A percentile compares a stretch with the other conserved stretches of the same genome.
phyloP scores from a whole-genome alignment of 345 rosid species.

The Kandelia obovata region DNA sequence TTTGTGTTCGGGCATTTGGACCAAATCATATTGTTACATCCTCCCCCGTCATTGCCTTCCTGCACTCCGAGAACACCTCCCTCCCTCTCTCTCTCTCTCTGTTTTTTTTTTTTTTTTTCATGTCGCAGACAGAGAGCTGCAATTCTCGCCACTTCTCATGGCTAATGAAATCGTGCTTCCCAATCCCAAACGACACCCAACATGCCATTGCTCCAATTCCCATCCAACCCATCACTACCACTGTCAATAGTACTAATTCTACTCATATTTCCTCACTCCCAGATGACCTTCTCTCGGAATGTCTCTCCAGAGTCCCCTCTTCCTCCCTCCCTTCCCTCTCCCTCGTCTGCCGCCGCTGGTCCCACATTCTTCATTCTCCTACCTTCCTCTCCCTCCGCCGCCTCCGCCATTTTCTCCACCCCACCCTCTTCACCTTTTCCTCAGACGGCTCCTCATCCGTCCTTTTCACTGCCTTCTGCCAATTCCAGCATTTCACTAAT shows the following conservation, averaged over 20 bases:
- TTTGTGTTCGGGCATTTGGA: too few relatives aligned
- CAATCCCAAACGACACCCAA: constrained; percentile 46
- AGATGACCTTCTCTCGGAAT: constrained; percentile 74
- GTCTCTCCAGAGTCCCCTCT: constrained; percentile 69
- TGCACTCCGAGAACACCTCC: too few relatives aligned
- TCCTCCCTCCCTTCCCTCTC: constrained; percentile 58
- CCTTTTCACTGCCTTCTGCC: constrained; percentile 49
- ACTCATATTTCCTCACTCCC: constrained; percentile 50
- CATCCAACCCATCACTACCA: constrained; percentile 12
- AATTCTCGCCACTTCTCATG: constrained; percentile 89
- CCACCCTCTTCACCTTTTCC: constrained; percentile 60
- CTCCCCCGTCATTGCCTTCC: too few relatives aligned
- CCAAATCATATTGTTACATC: too few relatives aligned
- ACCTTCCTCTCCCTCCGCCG: constrained; percentile 68
- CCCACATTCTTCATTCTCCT: constrained; percentile 57
- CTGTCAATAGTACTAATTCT: not conserved
- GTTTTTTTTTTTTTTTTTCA: not conserved
- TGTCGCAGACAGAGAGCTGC: constrained; percentile 82
- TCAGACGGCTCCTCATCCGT: constrained; percentile 40
- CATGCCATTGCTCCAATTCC: constrained; percentile 26
- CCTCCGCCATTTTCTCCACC: constrained; percentile 41
- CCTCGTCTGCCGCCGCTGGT: constrained; percentile 86
- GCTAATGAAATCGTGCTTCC: constrained; percentile 85
- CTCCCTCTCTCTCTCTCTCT: not conserved
- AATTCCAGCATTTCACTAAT: constrained; percentile 3